phyloP scores from a whole-genome alignment of 1,139 yeast species.

The Suhomyces atakaporum region DNA sequence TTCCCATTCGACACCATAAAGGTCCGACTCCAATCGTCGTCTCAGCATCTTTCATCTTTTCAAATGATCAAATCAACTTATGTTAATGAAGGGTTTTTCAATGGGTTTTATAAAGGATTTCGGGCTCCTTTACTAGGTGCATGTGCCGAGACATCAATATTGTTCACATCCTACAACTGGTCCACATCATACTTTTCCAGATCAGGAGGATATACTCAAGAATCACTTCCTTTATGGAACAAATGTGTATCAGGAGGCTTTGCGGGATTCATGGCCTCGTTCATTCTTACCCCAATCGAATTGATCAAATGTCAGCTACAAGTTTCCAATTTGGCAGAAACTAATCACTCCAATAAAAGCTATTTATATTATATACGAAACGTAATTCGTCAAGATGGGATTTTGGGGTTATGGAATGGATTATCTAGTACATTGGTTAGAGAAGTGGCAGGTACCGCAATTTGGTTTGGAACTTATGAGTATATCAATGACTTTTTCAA shows the following conservation, averaged over 20 bases:
- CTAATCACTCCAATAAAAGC: slow-evolving; percentile 13
- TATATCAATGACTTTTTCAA: slow-evolving; percentile 45
- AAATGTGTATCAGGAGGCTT: slow-evolving; percentile 70
- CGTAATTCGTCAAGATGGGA: slow-evolving; percentile 51
- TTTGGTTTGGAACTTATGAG: slow-evolving; percentile 94
- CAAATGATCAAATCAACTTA: slow-evolving; percentile 65
- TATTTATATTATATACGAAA: slow-evolving; percentile 42
- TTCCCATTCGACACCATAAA: slow-evolving; percentile 93
- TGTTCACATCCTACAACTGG: slow-evolving; percentile 61
- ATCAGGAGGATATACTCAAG: slow-evolving; percentile 9
- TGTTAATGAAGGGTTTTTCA: slow-evolving; percentile 61
- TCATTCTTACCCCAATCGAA: slow-evolving; percentile 86
- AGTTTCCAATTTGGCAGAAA: slow-evolving; percentile 55
- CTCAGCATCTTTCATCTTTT: slow-evolving; percentile 50
- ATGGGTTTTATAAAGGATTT: slow-evolving; percentile 60
- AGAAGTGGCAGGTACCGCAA: slow-evolving; percentile 87
- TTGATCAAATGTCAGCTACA: slow-evolving; percentile 85
- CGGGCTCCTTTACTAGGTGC: slow-evolving; percentile 86
- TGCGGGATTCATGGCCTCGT: slow-evolving; percentile 82
- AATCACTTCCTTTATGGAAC: slow-evolving; percentile 36
- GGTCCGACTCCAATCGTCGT: slow-evolving; percentile 78
- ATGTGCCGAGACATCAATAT: slow-evolving; percentile 76
- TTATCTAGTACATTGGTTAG: slow-evolving; percentile 80
- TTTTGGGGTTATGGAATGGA: slow-evolving; percentile 73
- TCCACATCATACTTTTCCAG: slow-evolving; percentile 35